A percentile compares a stretch with the other conserved stretches of the same genome.
phyloP scores from a whole-genome alignment of 2,329 filamentous ascomycete species.

The Cyphellophora attinorum region DNA sequence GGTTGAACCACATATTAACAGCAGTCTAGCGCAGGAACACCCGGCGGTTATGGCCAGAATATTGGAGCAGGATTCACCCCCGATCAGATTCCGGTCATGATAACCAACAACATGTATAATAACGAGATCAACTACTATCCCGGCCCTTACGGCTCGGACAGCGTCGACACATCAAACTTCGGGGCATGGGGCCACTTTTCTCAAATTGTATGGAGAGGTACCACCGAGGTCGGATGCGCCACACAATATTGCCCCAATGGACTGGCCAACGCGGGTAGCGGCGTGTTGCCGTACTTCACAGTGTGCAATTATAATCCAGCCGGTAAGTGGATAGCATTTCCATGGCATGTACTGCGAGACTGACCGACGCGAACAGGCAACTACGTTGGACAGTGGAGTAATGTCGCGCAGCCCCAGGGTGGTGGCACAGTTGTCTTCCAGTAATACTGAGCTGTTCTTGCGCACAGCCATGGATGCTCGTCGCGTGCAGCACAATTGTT shows the following conservation, averaged over 20 bases:
- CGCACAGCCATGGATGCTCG: no score
- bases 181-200: slow-evolving; percentile 63
- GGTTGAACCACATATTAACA: slow-evolving; percentile 28
- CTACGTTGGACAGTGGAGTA: no score
- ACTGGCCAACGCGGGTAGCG: slow-evolving; percentile 31
- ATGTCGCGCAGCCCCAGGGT: no score
- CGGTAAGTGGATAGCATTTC: no score
- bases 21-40: slow-evolving; percentile 25
- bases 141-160: slow-evolving; percentile 44
- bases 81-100: slow-evolving; percentile 52
- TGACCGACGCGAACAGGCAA: no score
- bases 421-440: no score
- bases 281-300: slow-evolving; percentile 56
- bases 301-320: slow-evolving; percentile 78
- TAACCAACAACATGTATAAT: slow-evolving; percentile 84
- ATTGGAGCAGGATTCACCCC: slow-evolving; percentile 58
- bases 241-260: slow-evolving; percentile 32
- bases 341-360: no score
- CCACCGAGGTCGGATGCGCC: slow-evolving; percentile 55
- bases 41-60: slow-evolving; percentile 77
- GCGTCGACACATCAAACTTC: slow-evolving; percentile 53
- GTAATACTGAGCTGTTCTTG: no score
- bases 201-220: slow-evolving; percentile 61
- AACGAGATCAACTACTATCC: slow-evolving; percentile 55
- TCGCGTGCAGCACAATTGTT: no score